Evolutionary conservation across 164 flowering plant genomes (phyloP).

Genomic region (Vitis amurensis): DNA sequence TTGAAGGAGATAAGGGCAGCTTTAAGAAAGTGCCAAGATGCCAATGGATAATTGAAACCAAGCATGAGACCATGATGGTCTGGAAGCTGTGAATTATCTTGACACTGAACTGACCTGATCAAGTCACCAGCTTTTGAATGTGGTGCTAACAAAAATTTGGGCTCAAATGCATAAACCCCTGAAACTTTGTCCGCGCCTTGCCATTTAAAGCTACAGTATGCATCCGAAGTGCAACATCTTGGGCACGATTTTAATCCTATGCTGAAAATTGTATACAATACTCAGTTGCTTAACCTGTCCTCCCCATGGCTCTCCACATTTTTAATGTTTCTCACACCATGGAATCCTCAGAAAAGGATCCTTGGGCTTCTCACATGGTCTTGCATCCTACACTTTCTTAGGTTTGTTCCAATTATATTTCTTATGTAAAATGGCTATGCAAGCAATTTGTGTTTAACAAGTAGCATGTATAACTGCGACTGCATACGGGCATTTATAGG

Average conservation of each 20-base stretch:
- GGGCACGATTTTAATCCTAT: background rate
- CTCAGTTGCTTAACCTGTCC: background rate
- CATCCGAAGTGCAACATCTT: background rate
- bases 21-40: slow-evolving; percentile 54
- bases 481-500: too few relatives aligned
- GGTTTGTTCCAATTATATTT: too few relatives aligned
- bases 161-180: background rate
- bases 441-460: too few relatives aligned
- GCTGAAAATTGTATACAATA: background rate
- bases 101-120: background rate
- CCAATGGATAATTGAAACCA: slow-evolving; percentile 18
- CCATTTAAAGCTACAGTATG: background rate
- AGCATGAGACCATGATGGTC: slow-evolving; percentile 7
- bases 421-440: too few relatives aligned
- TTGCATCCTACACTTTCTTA: too few relatives aligned
- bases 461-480: too few relatives aligned
- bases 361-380: too few relatives aligned
- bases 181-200: background rate
- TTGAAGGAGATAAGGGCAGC: slow-evolving; percentile 80
- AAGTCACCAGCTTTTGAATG: background rate
- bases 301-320: too few relatives aligned
- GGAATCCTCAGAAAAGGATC: too few relatives aligned
- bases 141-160: background rate
- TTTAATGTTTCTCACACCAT: too few relatives aligned
- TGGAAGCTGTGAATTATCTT: background rate